Evolutionary conservation across 208 protist genomes (phyloP).

Genomic region (Trichomonas vaginalis): DNA sequence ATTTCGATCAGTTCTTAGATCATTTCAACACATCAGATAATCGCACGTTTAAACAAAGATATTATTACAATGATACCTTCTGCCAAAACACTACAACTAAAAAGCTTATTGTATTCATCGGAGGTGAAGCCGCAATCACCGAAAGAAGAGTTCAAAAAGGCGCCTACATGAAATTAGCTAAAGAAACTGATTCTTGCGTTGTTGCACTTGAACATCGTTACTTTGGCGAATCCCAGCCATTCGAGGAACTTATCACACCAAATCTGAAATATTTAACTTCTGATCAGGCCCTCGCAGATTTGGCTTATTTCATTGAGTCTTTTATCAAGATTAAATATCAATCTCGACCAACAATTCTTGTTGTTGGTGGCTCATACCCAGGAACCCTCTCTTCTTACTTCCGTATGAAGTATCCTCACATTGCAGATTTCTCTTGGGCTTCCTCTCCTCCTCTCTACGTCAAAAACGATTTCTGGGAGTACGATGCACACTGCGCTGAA

Average conservation of each 20-base stretch:
- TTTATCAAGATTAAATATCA: not conserved
- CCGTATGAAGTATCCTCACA: not conserved
- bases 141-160: not conserved
- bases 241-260: not conserved
- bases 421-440: not conserved
- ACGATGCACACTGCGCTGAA: not conserved
- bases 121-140: not conserved
- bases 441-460: not conserved
- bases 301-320: not conserved
- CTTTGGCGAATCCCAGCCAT: not conserved
- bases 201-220: not conserved
- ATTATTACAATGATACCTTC: not conserved
- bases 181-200: not conserved
- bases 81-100: not conserved
- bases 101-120: not conserved
- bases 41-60: not conserved
- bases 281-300: not conserved
- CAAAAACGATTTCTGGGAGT: not conserved
- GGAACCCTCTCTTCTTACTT: not conserved
- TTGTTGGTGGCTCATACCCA: slow-evolving; percentile 2
- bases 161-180: not conserved
- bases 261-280: not conserved
- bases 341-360: not conserved
- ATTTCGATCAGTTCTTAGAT: not conserved
- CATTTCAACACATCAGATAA: not conserved